Evolutionary conservation across 768 basidiomycete species (phyloP).

Genomic region (Chlorophyllum brunneum): DNA sequence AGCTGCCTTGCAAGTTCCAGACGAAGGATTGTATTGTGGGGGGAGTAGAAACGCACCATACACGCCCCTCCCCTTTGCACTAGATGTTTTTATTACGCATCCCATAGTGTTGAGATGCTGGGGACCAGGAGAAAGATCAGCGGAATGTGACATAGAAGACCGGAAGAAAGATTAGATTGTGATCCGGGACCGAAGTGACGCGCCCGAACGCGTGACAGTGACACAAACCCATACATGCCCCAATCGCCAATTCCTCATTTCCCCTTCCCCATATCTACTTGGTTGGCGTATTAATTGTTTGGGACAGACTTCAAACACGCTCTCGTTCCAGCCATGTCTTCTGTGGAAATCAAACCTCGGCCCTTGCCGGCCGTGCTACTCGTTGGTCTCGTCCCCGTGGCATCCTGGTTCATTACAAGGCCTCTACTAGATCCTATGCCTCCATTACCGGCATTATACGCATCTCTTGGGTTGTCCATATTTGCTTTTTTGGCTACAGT

Average conservation of each 20-base stretch:
- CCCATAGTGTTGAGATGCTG: slow-evolving; percentile 42
- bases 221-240: slow-evolving; percentile 5
- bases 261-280: background rate
- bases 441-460: slow-evolving; percentile 68
- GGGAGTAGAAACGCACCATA: slow-evolving; percentile 42
- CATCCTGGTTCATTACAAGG: slow-evolving; percentile 67
- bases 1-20: background rate
- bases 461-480: slow-evolving; percentile 79
- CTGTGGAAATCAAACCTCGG: slow-evolving; percentile 29
- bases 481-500: slow-evolving; percentile 76
- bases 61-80: slow-evolving; percentile 58
- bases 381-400: slow-evolving; percentile 60
- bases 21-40: background rate
- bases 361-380: slow-evolving; percentile 51
- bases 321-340: background rate
- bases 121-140: slow-evolving; percentile 15
- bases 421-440: slow-evolving; percentile 70
- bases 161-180: slow-evolving; percentile 12
- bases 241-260: slow-evolving; percentile 1
- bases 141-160: background rate
- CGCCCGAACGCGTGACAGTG: background rate
- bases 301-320: background rate
- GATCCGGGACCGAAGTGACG: slow-evolving; percentile 8
- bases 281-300: background rate
- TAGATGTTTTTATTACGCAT: slow-evolving; percentile 40